These are phyloP conservation scores for Aspergillus heteromorphus DNA, from an alignment of 495 filamentous ascomycete genomes.

Conservation along the genomic window DNA sequence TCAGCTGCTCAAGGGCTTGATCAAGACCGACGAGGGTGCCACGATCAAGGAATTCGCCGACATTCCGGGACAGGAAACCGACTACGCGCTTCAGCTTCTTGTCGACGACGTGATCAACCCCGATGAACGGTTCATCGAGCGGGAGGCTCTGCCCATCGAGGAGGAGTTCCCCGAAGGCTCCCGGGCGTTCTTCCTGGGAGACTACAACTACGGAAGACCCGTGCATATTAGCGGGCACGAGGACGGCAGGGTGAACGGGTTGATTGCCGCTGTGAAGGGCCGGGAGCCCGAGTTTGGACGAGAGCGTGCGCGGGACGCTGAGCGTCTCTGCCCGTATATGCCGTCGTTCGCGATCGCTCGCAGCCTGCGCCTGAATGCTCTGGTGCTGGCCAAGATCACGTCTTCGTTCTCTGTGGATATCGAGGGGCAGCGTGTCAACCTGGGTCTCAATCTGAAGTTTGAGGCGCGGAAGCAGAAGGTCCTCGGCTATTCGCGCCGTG, in stretches of 20 bases:
- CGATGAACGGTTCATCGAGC: conserved; percentile 89
- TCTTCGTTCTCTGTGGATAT: conserved; percentile 83
- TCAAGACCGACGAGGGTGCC: conserved; percentile 85
- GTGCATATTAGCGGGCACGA: conserved; percentile 74
- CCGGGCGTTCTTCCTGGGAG: conserved; percentile 91
- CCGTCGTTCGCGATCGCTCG: conserved; percentile 84
- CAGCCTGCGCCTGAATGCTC: conserved; percentile 71
- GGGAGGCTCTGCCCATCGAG: conserved; percentile 74
- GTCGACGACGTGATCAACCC: conserved; percentile 89
- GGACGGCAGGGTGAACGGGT: conserved; percentile 67
- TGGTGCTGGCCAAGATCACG: conserved; percentile 92
- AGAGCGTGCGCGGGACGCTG: conserved; percentile 60
- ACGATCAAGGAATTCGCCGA: conserved; percentile 89
- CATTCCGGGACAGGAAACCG: conserved; percentile 84
- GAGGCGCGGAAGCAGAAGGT: conserved; percentile 94
- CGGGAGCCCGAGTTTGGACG: conserved; percentile 79
- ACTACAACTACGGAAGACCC: conserved; percentile 87
- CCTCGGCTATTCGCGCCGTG: conserved; percentile 85
- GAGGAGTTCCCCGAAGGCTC: conserved; percentile 84
- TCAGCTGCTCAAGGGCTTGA: conserved; percentile 84
- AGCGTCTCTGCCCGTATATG: conserved; percentile 65
- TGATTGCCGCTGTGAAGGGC: conserved; percentile 60
- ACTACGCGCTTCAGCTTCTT: conserved; percentile 84
- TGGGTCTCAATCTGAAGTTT: conserved; percentile 95
- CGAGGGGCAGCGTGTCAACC: conserved; percentile 71